phyloP scores from a whole-genome alignment of 768 basidiomycete genomes.

The Serendipita sp. region DNA sequence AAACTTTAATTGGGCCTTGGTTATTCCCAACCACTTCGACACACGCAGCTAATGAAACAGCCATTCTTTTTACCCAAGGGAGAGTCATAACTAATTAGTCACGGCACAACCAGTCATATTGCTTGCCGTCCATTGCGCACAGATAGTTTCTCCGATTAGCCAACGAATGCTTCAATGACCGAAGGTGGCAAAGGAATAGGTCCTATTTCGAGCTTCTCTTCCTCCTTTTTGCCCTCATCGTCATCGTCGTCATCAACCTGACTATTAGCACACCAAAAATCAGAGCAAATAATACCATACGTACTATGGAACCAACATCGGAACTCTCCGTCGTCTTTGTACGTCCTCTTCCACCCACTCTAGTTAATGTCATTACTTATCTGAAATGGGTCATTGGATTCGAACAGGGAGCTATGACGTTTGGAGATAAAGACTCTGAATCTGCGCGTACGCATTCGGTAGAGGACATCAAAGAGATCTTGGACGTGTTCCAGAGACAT shows the following conservation, averaged over 20 bases:
- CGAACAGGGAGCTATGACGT: slow-evolving; percentile 36
- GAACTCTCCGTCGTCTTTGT: neutral
- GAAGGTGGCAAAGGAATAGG: neutral
- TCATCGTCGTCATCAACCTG: no score
- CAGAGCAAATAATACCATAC: no score
- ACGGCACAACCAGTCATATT: no score
- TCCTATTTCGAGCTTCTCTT: neutral
- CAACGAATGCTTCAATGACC: slow-evolving; percentile 56
- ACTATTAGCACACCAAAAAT: no score
- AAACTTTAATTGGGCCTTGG: no score
- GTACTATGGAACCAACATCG: neutral
- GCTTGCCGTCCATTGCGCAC: slow-evolving; percentile 15
- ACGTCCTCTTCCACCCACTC: neutral
- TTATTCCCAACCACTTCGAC: no score
- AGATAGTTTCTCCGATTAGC: slow-evolving; percentile 59
- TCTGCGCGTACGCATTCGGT: slow-evolving; percentile 31
- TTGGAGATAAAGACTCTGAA: slow-evolving; percentile 30
- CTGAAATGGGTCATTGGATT: neutral
- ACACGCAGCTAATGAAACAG: no score
- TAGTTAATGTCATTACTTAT: neutral
- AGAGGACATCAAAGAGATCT: slow-evolving; percentile 32
- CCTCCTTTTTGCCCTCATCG: no score
- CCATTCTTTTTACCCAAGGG: no score
- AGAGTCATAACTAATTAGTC: no score
- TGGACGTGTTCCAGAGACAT: slow-evolving; percentile 37